Evolutionary conservation across 352 stramenopile genomes (phyloP), one percentile per base, ranked within the genome.

Genomic region (Globisporangium orthogonon): DNA sequence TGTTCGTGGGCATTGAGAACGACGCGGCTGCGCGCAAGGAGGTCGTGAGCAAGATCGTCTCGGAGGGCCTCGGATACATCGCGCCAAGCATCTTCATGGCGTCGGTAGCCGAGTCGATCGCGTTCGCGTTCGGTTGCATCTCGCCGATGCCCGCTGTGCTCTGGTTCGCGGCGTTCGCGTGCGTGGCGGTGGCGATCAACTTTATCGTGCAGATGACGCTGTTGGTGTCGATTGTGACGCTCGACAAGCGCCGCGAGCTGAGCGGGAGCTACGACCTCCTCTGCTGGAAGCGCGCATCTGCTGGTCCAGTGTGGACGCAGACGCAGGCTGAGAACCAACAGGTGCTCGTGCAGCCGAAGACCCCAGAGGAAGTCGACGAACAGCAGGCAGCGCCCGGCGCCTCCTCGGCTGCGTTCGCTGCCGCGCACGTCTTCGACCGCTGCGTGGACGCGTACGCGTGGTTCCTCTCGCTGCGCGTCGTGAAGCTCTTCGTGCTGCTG

Each of bases 211-310:
- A 89, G 58, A 79, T 89, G 70, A 89, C 82, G 47, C 60, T 90
- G 50, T 74, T 90, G 35, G 46, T 89, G 10, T 60, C 75, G 6
- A 75, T 88, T 35, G 56, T 91, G 11, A 72, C 66, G 28, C 62
- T 91, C 5, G 79, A 90, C 58, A 89, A 89, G 64, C 82, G 78
- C 49, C 77, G 77, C 29, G 79, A 89, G 50, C 49, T 89, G 6
- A 69, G 63, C 14, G 74, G 73, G 15, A 75, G 66, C 39, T 87
- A 83, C 58, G 78, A 89, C 37, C 54, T 89, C 4, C 50, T 84
- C 30, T 89, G 76, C 51, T 89, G 78, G 57, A 41, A 29, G 15
- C 48, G 55, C 41, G 57, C 50, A 14, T 30, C 62, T 1, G 39
- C n/a, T n/a, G n/a, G n/a, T n/a, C n/a, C n/a, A n/a, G n/a, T n/a